These are phyloP conservation scores for Polysphondylium violaceum DNA, from an alignment of 78 protist species.

Conservation along the genomic window DNA sequence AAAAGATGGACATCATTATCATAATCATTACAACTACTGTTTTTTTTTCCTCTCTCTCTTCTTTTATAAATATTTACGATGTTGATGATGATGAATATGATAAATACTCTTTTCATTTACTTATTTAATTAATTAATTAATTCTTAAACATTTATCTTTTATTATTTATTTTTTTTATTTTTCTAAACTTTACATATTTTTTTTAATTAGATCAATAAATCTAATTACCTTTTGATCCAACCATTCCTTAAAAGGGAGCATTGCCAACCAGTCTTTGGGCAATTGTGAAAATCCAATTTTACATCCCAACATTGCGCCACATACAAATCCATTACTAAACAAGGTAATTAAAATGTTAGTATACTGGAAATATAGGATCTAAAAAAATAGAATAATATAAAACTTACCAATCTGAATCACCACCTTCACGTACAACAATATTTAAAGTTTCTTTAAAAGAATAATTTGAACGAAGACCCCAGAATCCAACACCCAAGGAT, in stretches of 20 bases:
- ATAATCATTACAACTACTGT: too few relatives aligned
- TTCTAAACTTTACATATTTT: not conserved
- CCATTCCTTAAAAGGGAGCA: slow-evolving; percentile 78
- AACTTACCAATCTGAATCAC: slow-evolving; percentile 52
- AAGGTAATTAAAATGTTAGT: not conserved
- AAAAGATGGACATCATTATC: too few relatives aligned
- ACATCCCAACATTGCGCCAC: slow-evolving; percentile 73
- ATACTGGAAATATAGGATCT: not conserved
- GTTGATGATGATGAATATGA: too few relatives aligned
- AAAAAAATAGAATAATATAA: not conserved
- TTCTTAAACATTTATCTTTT: not conserved
- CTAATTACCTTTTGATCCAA: slow-evolving; percentile 59
- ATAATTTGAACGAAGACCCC: slow-evolving; percentile 73
- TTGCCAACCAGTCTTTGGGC: slow-evolving; percentile 77
- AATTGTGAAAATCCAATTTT: slow-evolving; percentile 61
- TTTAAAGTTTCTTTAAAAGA: slow-evolving; percentile 79
- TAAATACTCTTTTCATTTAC: not conserved
- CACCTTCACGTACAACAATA: slow-evolving; percentile 67
- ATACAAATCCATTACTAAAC: slow-evolving; percentile 51
- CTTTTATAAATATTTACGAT: too few relatives aligned
- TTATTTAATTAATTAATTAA: not conserved
- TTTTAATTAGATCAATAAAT: slow-evolving; percentile 40
- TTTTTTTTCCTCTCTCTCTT: too few relatives aligned
- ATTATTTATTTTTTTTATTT: not conserved
- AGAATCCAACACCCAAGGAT: slow-evolving; percentile 78